Percentiles rank a stretch among this genome's conserved stretches.
These are phyloP conservation scores for Penicillium steckii DNA, from an alignment of 495 filamentous ascomycete species.

Conservation along the genomic window DNA sequence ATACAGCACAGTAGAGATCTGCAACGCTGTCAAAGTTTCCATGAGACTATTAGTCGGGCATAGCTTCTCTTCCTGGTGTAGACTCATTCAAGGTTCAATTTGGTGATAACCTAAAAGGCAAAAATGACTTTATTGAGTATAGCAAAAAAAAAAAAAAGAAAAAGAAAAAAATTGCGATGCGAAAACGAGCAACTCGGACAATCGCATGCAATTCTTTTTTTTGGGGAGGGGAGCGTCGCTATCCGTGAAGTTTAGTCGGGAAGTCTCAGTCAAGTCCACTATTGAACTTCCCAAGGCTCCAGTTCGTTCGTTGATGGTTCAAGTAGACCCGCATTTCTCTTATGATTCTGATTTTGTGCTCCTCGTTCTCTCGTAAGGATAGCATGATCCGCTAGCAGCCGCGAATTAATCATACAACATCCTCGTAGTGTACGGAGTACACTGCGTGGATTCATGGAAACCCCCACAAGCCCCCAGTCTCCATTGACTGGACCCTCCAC, in stretches of 20 bases:
- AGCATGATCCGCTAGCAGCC: neutral
- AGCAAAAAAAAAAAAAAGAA: too few relatives aligned
- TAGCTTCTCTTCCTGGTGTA: conserved; percentile 12
- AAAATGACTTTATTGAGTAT: neutral
- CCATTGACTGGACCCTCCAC: neutral
- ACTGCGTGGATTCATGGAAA: neutral
- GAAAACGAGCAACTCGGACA: neutral
- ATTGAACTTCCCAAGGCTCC: neutral
- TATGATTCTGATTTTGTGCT: neutral
- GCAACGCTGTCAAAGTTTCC: conserved; percentile 1
- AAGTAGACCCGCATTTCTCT: neutral
- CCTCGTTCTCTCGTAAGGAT: neutral
- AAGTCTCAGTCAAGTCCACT: neutral
- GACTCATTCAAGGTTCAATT: neutral
- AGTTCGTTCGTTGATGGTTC: neutral
- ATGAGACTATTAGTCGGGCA: conserved; percentile 3
- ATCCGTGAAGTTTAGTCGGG: neutral
- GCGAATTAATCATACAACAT: too few relatives aligned
- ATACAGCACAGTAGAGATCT: too few relatives aligned
- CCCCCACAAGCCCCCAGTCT: neutral
- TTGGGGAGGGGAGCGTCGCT: neutral
- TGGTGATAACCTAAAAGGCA: neutral
- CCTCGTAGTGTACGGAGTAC: too few relatives aligned
- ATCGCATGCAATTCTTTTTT: neutral
- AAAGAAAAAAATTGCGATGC: too few relatives aligned